phyloP scores from a whole-genome alignment of 306 rosid genomes.

The Sicyos edulis region DNA sequence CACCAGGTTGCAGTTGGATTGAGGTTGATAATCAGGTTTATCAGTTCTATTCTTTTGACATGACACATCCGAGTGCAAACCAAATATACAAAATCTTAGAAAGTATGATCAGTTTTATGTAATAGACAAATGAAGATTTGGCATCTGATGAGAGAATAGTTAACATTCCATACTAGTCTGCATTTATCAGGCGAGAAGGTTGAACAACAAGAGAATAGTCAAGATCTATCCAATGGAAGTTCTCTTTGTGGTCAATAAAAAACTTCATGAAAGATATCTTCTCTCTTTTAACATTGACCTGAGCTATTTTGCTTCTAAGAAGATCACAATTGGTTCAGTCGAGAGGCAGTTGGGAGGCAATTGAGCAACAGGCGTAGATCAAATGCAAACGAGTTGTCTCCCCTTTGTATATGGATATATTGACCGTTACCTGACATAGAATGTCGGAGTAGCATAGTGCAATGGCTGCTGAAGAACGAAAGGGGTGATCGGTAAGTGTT shows the following conservation, averaged over 20 bases:
- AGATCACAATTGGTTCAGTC: neutral
- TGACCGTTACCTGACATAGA: neutral
- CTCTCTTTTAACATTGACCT: neutral
- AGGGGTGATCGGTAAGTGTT: neutral
- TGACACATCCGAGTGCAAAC: conserved; percentile 44
- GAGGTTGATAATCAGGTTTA: conserved; percentile 55
- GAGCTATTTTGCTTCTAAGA: neutral
- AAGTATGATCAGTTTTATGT: conserved; percentile 33
- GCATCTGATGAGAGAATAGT: neutral
- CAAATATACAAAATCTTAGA: conserved; percentile 47
- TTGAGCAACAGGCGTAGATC: neutral
- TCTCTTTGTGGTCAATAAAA: neutral
- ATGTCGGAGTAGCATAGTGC: too few relatives aligned
- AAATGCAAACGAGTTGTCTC: neutral
- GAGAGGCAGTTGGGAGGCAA: neutral
- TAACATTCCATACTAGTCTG: neutral
- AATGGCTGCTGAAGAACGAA: neutral
- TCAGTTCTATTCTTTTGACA: conserved; percentile 61
- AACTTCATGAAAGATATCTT: neutral
- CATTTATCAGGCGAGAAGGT: neutral
- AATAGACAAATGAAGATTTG: neutral
- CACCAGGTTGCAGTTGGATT: conserved; percentile 84
- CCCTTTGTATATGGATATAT: neutral
- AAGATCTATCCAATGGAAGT: neutral
- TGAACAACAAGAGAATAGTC: neutral